These are phyloP conservation scores for Nectriaceae sp. DNA, from an alignment of 2,329 filamentous ascomycete species.

Conservation along the genomic window DNA sequence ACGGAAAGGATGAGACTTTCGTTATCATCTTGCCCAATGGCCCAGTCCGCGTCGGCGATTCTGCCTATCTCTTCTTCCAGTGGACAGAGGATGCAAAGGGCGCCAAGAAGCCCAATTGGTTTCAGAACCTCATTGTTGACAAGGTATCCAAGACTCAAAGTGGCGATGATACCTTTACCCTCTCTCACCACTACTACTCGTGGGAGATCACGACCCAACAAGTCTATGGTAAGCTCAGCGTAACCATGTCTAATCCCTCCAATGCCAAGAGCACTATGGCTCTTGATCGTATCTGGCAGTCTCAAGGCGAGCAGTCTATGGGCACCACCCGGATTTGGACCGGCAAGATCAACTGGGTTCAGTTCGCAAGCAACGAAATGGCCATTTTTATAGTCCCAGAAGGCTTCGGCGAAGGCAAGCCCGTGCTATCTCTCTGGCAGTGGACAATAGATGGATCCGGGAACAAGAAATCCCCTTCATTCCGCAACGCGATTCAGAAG, in stretches of 20 bases:
- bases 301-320: constrained; percentile 8
- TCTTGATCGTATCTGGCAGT: constrained; percentile 13
- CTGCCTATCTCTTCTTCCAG: constrained; percentile 23
- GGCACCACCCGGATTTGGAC: constrained; percentile 16
- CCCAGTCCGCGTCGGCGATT: constrained; percentile 18
- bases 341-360: constrained; percentile 20
- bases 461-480: constrained; percentile 5
- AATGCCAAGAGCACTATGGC: background rate
- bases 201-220: constrained; percentile 13
- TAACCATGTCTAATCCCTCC: constrained; percentile 14
- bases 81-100: constrained; percentile 15
- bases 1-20: constrained; percentile 19
- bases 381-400: constrained; percentile 23
- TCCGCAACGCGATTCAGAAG: constrained; percentile 7
- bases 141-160: constrained; percentile 4
- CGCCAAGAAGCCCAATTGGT: constrained; percentile 18
- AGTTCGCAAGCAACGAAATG: constrained; percentile 10
- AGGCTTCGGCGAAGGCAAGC: constrained; percentile 19
- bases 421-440: constrained; percentile 20
- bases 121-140: constrained; percentile 12
- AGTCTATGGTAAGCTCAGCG: constrained; percentile 12
- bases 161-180: constrained; percentile 7
- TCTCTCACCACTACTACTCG: constrained; percentile 9
- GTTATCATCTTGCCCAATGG: constrained; percentile 18
- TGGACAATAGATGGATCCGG: constrained; percentile 9